phyloP scores from a whole-genome alignment of 2,329 filamentous ascomycete genomes.

The Venturia aucupariae region DNA sequence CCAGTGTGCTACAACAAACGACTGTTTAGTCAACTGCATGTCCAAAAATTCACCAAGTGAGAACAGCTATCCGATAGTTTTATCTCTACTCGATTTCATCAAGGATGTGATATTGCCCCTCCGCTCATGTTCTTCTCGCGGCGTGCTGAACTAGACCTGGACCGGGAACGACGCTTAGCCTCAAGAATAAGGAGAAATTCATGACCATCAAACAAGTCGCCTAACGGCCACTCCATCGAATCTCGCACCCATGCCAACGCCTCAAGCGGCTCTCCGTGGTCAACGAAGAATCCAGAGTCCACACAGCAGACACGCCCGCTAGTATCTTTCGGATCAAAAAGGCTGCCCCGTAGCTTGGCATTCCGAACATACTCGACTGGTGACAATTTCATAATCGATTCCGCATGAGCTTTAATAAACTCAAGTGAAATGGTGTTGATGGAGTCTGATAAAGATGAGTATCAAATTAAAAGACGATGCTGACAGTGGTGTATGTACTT shows the following conservation, averaged over 20 bases:
- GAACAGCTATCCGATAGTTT: no score
- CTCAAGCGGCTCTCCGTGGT: constrained; percentile 29
- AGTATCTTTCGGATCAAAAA: constrained; percentile 25
- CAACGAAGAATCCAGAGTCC: constrained; percentile 31
- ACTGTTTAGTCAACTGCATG: no score
- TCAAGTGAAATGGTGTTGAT: constrained; percentile 21
- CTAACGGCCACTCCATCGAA: constrained; percentile 25
- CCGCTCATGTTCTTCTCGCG: no score
- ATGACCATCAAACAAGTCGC: constrained; percentile 26
- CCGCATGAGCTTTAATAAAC: constrained; percentile 24
- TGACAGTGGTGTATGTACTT: constrained; percentile 16
- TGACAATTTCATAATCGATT: constrained; percentile 27
- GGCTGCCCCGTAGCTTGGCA: constrained; percentile 28
- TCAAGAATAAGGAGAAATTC: constrained; percentile 26
- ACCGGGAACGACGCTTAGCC: constrained; percentile 20
- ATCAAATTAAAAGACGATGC: constrained; percentile 6
- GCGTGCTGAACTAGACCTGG: constrained; percentile 19
- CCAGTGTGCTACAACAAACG: constrained; percentile 70
- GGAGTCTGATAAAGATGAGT: constrained; percentile 17
- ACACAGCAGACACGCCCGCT: constrained; percentile 27
- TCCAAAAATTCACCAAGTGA: no score
- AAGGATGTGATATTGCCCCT: no score
- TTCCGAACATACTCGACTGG: constrained; percentile 32
- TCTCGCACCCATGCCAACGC: constrained; percentile 23
- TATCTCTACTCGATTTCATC: no score